Conservation (phyloP, 768 basidiomycete species). For the Porphyrellus cyaneotinctus region DNA sequence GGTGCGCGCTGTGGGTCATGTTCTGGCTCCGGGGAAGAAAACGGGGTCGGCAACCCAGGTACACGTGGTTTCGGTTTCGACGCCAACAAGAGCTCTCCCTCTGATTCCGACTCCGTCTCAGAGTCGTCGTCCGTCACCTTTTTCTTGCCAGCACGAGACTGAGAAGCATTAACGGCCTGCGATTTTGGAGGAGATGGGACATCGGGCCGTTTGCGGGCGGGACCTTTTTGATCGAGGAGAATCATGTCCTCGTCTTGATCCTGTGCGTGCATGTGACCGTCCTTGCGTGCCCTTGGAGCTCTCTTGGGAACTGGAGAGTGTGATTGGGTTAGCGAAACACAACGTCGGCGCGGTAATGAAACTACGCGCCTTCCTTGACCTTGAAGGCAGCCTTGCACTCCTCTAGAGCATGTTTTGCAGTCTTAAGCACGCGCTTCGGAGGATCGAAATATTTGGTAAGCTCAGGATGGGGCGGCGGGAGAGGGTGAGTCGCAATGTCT, state of each 20-base stretch:
- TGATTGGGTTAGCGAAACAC: neutral
- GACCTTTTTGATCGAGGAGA: slow-evolving; percentile 43
- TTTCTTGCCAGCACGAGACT: slow-evolving; percentile 9
- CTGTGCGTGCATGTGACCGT: slow-evolving; percentile 55
- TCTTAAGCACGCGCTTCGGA: slow-evolving; percentile 63
- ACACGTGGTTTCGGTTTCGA: slow-evolving; percentile 10
- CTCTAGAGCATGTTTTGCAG: slow-evolving; percentile 51
- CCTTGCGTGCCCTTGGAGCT: slow-evolving; percentile 52
- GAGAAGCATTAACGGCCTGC: slow-evolving; percentile 2
- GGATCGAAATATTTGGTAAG: slow-evolving; percentile 81
- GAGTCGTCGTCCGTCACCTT: slow-evolving; percentile 34
- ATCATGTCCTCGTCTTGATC: slow-evolving; percentile 61
- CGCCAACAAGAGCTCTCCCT: slow-evolving; percentile 27
- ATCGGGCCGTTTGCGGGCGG: slow-evolving; percentile 17
- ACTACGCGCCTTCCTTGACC: slow-evolving; percentile 64
- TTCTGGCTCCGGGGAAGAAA: slow-evolving; percentile 43
- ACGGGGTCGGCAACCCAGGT: slow-evolving; percentile 48
- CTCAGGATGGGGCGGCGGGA: slow-evolving; percentile 84
- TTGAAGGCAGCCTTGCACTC: slow-evolving; percentile 65
- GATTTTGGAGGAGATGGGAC: slow-evolving; percentile 6
- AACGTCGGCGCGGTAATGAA: neutral
- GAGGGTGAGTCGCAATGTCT: slow-evolving; percentile 68
- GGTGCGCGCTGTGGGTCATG: slow-evolving; percentile 53
- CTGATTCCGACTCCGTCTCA: slow-evolving; percentile 54
- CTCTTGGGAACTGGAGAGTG: slow-evolving; percentile 56